Conservation (phyloP, 2,329 filamentous ascomycete species). For the Neodidymelliopsis sp. region DNA sequence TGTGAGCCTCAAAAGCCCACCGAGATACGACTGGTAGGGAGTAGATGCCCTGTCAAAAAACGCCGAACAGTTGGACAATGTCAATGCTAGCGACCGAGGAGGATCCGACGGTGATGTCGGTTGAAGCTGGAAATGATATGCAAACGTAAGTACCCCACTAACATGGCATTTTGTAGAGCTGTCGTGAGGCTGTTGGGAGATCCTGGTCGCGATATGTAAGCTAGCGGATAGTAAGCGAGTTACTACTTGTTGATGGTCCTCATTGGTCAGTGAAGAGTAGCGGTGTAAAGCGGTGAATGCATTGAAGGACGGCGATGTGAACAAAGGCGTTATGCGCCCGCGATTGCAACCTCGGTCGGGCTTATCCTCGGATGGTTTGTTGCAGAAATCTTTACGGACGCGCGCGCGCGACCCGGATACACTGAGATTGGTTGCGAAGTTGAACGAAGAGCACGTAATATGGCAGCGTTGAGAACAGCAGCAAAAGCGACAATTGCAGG, state of each 20-base stretch:
- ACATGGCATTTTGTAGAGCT: not conserved
- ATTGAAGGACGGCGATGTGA: constrained; percentile 1
- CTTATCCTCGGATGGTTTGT: not conserved
- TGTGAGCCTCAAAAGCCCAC: constrained; percentile 12
- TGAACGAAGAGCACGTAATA: not conserved
- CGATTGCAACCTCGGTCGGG: constrained; percentile 2
- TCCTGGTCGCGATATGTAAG: constrained; percentile 12
- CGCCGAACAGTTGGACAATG: constrained; percentile 9
- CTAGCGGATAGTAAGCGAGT: constrained; percentile 18
- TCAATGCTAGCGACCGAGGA: constrained; percentile 9
- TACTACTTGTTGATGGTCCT: not conserved
- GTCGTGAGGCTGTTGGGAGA: constrained; percentile 10
- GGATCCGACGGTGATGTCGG: constrained; percentile 1
- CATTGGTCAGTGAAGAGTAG: constrained; percentile 8
- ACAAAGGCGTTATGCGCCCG: not conserved
- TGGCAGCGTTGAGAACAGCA: not conserved
- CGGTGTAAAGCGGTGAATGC: constrained; percentile 21
- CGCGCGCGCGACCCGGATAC: no score
- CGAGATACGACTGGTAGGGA: not conserved
- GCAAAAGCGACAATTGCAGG: not conserved
- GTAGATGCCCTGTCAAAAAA: constrained; percentile 10
- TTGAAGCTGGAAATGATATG: constrained; percentile 6
- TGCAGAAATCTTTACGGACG: not conserved
- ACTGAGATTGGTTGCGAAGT: no score
- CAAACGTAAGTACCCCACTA: constrained; percentile 17